Percentiles rank a stretch among this genome's conserved stretches.
These are phyloP conservation scores for Penicillium sp. DNA, from an alignment of 2,329 filamentous ascomycete species.

Conservation along the genomic window DNA sequence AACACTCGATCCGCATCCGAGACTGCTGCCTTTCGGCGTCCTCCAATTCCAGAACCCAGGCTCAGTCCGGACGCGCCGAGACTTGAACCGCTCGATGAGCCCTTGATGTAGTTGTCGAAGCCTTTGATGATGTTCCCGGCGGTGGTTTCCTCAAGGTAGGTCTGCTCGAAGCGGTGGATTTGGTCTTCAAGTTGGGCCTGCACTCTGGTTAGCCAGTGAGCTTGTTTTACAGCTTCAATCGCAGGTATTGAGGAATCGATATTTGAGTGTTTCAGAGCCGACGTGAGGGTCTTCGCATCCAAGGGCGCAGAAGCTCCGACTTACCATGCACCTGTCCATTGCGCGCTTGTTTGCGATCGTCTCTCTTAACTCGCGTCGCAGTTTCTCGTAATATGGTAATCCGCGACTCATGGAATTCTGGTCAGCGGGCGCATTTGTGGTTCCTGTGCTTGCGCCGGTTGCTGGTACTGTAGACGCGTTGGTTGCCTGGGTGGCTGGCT, in stretches of 20 bases:
- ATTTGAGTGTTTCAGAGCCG: not conserved
- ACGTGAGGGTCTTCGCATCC: not conserved
- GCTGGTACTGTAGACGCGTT: constrained; percentile 17
- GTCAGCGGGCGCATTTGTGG: constrained; percentile 23
- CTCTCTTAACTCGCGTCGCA: constrained; percentile 61
- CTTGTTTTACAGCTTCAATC: not conserved
- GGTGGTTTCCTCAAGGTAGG: constrained; percentile 83
- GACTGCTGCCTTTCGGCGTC: constrained; percentile 43
- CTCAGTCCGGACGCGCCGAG: constrained; percentile 31
- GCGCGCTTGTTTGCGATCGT: constrained; percentile 61
- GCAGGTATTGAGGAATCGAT: not conserved
- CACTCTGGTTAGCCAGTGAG: not conserved
- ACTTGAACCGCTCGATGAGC: constrained; percentile 53
- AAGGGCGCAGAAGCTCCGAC: constrained; percentile 14
- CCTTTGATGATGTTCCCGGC: constrained; percentile 94
- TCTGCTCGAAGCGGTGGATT: constrained; percentile 76
- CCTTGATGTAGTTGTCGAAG: constrained; percentile 98
- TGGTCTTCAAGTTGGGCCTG: constrained; percentile 67
- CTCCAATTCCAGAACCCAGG: constrained; percentile 23
- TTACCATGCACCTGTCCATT: constrained; percentile 57
- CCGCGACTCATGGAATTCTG: constrained; percentile 37
- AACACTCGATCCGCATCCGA: constrained; percentile 47
- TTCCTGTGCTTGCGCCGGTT: constrained; percentile 19
- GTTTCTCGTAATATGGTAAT: constrained; percentile 66
- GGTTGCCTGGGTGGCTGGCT: constrained; percentile 18